Conservation (phyloP, 176 grass and related monocot species). For the Luzula sylvatica region DNA sequence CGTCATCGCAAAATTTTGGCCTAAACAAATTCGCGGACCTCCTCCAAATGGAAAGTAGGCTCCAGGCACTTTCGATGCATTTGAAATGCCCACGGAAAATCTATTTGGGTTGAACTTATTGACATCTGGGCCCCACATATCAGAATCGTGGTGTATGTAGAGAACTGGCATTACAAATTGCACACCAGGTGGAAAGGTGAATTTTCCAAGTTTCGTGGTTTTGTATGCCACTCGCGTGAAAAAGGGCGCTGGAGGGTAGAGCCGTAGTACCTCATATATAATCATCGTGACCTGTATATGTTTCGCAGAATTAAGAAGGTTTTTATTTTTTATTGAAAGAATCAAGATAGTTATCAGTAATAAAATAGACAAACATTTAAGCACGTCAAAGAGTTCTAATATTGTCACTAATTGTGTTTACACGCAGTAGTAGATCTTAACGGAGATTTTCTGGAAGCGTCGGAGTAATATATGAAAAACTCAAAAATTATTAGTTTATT, state of each 20-base stretch:
- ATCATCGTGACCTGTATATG: slow-evolving; percentile 13
- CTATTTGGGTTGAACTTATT: slow-evolving; percentile 29
- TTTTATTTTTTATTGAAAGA: too few relatives aligned
- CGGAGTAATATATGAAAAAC: too few relatives aligned
- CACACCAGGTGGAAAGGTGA: neutral
- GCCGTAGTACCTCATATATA: slow-evolving; percentile 2
- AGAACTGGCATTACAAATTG: neutral
- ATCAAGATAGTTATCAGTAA: too few relatives aligned
- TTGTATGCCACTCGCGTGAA: neutral
- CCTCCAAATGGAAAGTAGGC: slow-evolving; percentile 32
- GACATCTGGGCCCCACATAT: slow-evolving; percentile 44
- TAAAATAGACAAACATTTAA: too few relatives aligned
- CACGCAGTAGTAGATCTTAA: too few relatives aligned
- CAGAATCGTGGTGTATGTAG: slow-evolving; percentile 22
- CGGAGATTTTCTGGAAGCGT: too few relatives aligned
- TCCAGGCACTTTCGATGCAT: slow-evolving; percentile 33
- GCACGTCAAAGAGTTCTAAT: too few relatives aligned
- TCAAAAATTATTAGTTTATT: too few relatives aligned
- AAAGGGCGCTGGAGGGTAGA: neutral
- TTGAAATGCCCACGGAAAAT: slow-evolving; percentile 31
- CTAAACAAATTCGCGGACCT: slow-evolving; percentile 36
- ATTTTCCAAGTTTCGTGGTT: neutral
- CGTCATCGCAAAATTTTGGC: slow-evolving; percentile 51
- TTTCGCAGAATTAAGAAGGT: too few relatives aligned
- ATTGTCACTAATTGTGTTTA: too few relatives aligned